Conservation (phyloP, 768 basidiomycete genomes). For the Suillus occidentalis region DNA sequence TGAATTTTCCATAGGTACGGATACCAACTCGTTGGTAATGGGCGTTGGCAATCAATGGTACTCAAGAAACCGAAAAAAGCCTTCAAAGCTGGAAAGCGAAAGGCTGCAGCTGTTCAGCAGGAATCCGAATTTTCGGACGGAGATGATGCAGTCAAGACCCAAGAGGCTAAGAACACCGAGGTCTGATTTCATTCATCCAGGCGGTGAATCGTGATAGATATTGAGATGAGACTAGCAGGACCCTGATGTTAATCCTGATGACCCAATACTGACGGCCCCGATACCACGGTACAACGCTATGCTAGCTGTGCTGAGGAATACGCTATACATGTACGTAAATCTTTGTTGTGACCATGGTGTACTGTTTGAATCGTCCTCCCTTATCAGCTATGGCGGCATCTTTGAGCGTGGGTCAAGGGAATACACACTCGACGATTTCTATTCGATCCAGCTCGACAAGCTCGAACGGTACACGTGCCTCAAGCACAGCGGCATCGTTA, state of each 20-base stretch:
- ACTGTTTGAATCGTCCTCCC: not conserved
- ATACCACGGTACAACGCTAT: constrained; percentile 84
- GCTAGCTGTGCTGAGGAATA: constrained; percentile 82
- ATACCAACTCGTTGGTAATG: constrained; percentile 73
- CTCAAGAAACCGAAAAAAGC: constrained; percentile 63
- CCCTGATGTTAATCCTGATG: constrained; percentile 54
- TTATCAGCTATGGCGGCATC: constrained; percentile 79
- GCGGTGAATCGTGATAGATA: not conserved
- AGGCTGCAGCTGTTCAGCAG: constrained; percentile 24
- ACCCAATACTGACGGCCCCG: constrained; percentile 64
- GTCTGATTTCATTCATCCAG: not conserved
- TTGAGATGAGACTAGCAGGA: constrained; percentile 13
- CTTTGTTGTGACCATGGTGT: not conserved
- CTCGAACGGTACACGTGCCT: constrained; percentile 76
- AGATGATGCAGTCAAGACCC: constrained; percentile 20
- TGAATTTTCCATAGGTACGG: constrained; percentile 52
- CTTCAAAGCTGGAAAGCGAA: constrained; percentile 43
- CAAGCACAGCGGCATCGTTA: constrained; percentile 61
- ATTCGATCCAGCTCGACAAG: constrained; percentile 79
- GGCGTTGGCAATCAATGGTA: constrained; percentile 77
- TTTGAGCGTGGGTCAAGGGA: constrained; percentile 81
- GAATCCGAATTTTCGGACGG: constrained; percentile 10
- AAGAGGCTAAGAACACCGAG: constrained; percentile 18
- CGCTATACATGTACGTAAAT: constrained; percentile 73
- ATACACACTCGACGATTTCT: constrained; percentile 89